Evolutionary conservation across 169 alveolate species (phyloP), one percentile per base, ranked within the genome.

Genomic region (Plasmodium billcollinsi): DNA sequence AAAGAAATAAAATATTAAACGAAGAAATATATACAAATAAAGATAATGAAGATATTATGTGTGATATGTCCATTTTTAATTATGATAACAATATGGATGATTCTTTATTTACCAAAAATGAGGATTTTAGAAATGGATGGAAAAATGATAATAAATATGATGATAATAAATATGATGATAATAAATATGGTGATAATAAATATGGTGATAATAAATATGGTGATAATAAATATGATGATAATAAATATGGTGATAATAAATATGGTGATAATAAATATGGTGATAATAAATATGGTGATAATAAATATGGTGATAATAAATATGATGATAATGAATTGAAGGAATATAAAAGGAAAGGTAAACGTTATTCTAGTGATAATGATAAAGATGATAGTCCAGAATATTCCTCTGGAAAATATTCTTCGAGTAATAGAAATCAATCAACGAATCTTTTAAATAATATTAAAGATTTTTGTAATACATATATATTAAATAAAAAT

Each of bases 41-140:
- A 3, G 33, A 29, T 45, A 29, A 69, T 72, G 83, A 29, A 5
- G 74, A 69, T 20, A 14, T 54, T 2, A 18, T 15, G 14, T 73
- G 72, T 71, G 88, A 73, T 29, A 52, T 73, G 52, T 73, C 72
- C 8, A 73, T 58, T 3, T 58, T 54, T 73, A 58, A 73, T n/a
- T 61, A 73, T 39, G 72, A 73, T 33, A 33, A 33, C 2, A 73
- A n/a, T 43, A 15, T 6, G 6, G 45, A 71, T 14, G 62, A 20
- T 49, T 15, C 78, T 9, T 20, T 45, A 15, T 67, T 67, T 67
- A 14, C 43, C 43, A 39, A 39, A 39, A 62, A 14, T 15, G 72
- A 62, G 2, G 39, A 24, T 2, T 18, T 12, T 50, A n/a, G n/a
- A n/a, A n/a, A n/a, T n/a, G n/a, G n/a, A n/a, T n/a, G n/a, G n/a